These are phyloP conservation scores for Aspergillus nanangensis DNA, from an alignment of 495 filamentous ascomycete genomes.

Conservation along the genomic window DNA sequence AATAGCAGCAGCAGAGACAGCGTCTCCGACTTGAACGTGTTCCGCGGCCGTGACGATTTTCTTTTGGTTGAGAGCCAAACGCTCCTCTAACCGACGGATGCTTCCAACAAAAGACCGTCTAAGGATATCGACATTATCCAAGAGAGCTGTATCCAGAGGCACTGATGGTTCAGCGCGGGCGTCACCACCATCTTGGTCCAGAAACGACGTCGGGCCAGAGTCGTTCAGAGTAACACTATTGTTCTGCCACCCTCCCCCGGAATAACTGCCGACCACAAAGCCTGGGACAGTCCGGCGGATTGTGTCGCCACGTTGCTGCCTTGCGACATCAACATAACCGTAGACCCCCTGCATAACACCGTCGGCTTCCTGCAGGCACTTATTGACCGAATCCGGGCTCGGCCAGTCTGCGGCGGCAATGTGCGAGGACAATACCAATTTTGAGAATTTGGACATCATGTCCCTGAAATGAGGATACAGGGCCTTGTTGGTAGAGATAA, in stretches of 20 bases:
- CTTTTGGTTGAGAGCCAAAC: slow-evolving; percentile 70
- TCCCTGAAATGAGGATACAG: slow-evolving; percentile 96
- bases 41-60: slow-evolving; percentile 65
- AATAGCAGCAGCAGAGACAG: slow-evolving; percentile 65
- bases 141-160: slow-evolving; percentile 65
- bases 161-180: slow-evolving; percentile 67
- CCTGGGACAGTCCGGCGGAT: slow-evolving; percentile 88
- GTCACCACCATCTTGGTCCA: slow-evolving; percentile 74
- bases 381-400: slow-evolving; percentile 76
- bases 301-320: slow-evolving; percentile 82
- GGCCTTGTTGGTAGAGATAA: slow-evolving; percentile 94
- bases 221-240: slow-evolving; percentile 71
- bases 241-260: slow-evolving; percentile 90
- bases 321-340: slow-evolving; percentile 91
- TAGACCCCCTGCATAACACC: slow-evolving; percentile 90
- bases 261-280: slow-evolving; percentile 77
- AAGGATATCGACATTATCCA: slow-evolving; percentile 81
- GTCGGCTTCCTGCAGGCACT: slow-evolving; percentile 93
- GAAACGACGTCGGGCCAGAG: slow-evolving; percentile 68
- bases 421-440: slow-evolving; percentile 95
- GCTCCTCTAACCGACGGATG: slow-evolving; percentile 81
- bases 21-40: slow-evolving; percentile 70
- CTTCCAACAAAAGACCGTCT: slow-evolving; percentile 73
- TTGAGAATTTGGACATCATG: slow-evolving; percentile 99
- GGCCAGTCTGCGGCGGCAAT: slow-evolving; percentile 95